Evolutionary conservation across 208 protist genomes (phyloP), one percentile per base, ranked within the genome.

Genomic region (Crithidia acanthocephali): DNA sequence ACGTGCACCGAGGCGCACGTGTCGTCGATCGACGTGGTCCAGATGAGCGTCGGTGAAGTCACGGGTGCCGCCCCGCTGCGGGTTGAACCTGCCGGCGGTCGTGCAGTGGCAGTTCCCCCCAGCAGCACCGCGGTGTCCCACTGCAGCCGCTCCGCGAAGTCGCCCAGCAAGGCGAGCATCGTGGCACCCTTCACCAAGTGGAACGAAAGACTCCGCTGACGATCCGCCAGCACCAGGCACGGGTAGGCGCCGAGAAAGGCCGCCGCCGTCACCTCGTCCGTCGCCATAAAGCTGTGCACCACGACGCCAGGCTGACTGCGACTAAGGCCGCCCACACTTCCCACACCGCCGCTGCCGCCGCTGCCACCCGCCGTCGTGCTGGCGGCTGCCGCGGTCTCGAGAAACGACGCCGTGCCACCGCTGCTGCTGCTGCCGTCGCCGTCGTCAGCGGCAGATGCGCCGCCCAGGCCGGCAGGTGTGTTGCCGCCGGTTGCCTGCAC

Each of bases 221-320:
- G 79, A 58, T 94, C 88, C 0, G 83, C 88, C 16, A 94, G 72
- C 18, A 92, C 81, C 27, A 94, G 71, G 37, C 86, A 91, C 4
- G 88, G 88, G 72, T 92, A 92, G 8, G 81, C 83, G 57, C 88
- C 86, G 33, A 94, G 79, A 40, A 94, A 94, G 28, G 68, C 64
- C 10, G 81, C 76, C 16, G 81, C 79, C 20, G 86, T 83, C 33
- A 94, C 72, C 73, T 94, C 88, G 32, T 84, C 82, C 16, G 61
- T 51, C 1, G 86, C 80, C 27, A 32, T 80, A 67, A 94, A 90
- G 44, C 66, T 75, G 72, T 94, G 86, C 22, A 86, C 67, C 16
- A 87, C 51, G 3, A 76, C 62, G 3, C 76, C 74, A 5, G 78
- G 66, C 23, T 70, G 67, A 37, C 74, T 73, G 30, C 37, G 62